phyloP scores from a whole-genome alignment of 2,329 filamentous ascomycete genomes.

The Trichoderma hamatum region DNA sequence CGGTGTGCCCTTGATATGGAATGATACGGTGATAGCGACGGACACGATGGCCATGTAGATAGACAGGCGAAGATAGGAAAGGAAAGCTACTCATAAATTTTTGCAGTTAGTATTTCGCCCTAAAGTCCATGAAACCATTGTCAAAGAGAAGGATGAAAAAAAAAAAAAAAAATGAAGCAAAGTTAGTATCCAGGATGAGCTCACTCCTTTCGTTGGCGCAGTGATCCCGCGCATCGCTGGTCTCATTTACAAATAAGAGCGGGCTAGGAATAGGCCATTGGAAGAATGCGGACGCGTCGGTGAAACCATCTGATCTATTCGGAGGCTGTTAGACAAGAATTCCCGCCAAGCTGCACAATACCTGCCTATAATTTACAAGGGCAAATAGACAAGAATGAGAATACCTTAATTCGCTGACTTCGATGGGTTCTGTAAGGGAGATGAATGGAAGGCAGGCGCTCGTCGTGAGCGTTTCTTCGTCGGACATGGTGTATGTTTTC shows the following conservation, averaged over 20 bases:
- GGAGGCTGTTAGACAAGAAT: slow-evolving; percentile 8
- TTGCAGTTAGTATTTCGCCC: neutral
- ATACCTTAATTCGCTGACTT: slow-evolving; percentile 48
- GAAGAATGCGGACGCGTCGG: slow-evolving; percentile 52
- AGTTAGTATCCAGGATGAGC: slow-evolving; percentile 17
- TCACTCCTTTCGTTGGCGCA: slow-evolving; percentile 76
- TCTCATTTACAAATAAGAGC: slow-evolving; percentile 73
- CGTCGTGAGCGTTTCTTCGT: slow-evolving; percentile 41
- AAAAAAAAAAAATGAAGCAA: neutral
- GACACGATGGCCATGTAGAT: slow-evolving; percentile 91
- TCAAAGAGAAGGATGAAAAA: too few species aligned
- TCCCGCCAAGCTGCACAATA: too few species aligned
- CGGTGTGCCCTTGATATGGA: slow-evolving; percentile 80
- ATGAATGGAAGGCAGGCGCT: slow-evolving; percentile 47
- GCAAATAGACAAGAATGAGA: neutral
- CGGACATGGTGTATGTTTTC: slow-evolving; percentile 29
- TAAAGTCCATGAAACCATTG: neutral
- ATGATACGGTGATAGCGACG: slow-evolving; percentile 88
- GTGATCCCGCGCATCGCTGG: slow-evolving; percentile 75
- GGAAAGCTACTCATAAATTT: slow-evolving; percentile 59
- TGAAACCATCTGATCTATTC: slow-evolving; percentile 29
- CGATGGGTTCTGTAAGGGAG: slow-evolving; percentile 47
- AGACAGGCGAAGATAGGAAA: slow-evolving; percentile 86
- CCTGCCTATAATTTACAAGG: too few species aligned
- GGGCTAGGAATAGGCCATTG: slow-evolving; percentile 66